phyloP scores from a whole-genome alignment of 768 basidiomycete genomes.

The Tricholoma terreum region DNA sequence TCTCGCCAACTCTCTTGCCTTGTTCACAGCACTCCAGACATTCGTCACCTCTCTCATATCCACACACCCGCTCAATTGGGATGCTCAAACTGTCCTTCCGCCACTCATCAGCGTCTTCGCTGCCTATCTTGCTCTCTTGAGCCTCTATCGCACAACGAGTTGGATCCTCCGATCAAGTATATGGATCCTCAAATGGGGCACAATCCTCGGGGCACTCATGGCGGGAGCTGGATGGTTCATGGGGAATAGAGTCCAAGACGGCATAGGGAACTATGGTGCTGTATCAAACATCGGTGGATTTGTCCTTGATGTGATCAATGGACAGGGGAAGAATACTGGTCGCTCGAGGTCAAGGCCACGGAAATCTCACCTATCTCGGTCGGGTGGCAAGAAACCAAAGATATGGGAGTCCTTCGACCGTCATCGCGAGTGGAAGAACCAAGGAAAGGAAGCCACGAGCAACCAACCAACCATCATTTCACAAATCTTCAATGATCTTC shows the following conservation, averaged over 20 bases:
- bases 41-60: slow-evolving; percentile 47
- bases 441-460: slow-evolving; percentile 20
- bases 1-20: slow-evolving; percentile 49
- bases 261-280: slow-evolving; percentile 34
- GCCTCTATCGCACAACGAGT: slow-evolving; percentile 73
- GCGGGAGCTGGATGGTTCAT: slow-evolving; percentile 55
- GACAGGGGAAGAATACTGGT: slow-evolving; percentile 28
- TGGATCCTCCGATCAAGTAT: slow-evolving; percentile 67
- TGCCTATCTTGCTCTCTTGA: slow-evolving; percentile 74
- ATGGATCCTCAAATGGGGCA: slow-evolving; percentile 78
- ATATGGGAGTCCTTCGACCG: slow-evolving; percentile 67
- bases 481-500: slow-evolving; percentile 45
- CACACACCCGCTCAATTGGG: slow-evolving; percentile 58
- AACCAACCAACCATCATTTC: slow-evolving; percentile 35
- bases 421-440: slow-evolving; percentile 60
- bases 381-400: slow-evolving; percentile 29
- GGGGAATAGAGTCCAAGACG: slow-evolving; percentile 33
- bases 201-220: slow-evolving; percentile 51
- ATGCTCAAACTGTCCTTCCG: slow-evolving; percentile 64
- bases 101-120: slow-evolving; percentile 70
- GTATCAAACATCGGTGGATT: slow-evolving; percentile 38
- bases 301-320: slow-evolving; percentile 42
- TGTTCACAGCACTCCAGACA: slow-evolving; percentile 46
- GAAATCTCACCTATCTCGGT: slow-evolving; percentile 16
- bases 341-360: slow-evolving; percentile 22